Evolutionary conservation across 306 rosid species (phyloP).

Genomic region (Lathyrus oleraceus): DNA sequence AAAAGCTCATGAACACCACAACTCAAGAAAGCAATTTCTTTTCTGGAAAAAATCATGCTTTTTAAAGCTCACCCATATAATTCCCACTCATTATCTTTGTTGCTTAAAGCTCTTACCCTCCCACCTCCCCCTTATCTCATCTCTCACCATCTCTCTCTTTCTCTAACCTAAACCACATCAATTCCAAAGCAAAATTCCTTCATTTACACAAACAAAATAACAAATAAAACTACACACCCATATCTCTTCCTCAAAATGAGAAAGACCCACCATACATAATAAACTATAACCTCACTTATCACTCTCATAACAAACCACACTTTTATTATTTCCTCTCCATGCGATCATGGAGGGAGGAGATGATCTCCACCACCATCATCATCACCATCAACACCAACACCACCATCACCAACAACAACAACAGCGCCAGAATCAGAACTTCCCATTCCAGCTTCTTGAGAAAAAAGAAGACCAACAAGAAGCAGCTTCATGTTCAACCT

Average conservation of each 20-base stretch:
- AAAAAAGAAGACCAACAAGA: slow-evolving; percentile 73
- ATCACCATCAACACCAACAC: slow-evolving; percentile 30
- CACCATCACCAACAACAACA: slow-evolving; percentile 34
- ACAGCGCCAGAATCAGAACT: slow-evolving; percentile 57
- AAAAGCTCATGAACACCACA: slow-evolving; percentile 32
- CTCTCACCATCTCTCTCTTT: background rate
- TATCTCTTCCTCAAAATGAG: slow-evolving; percentile 34
- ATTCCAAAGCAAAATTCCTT: slow-evolving; percentile 41
- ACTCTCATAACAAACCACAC: background rate
- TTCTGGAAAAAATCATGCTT: slow-evolving; percentile 47
- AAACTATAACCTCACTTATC: slow-evolving; percentile 40
- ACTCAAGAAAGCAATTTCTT: slow-evolving; percentile 53
- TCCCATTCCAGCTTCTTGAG: slow-evolving; percentile 86
- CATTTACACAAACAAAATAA: slow-evolving; percentile 30
- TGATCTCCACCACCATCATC: slow-evolving; percentile 58
- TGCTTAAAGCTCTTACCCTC: slow-evolving; percentile 66
- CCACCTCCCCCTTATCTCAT: slow-evolving; percentile 28
- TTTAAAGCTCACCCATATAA: slow-evolving; percentile 80
- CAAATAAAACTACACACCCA: slow-evolving; percentile 27
- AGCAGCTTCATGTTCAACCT: slow-evolving; percentile 62
- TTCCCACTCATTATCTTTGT: slow-evolving; percentile 95
- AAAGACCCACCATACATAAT: slow-evolving; percentile 43
- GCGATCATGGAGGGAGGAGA: slow-evolving; percentile 91
- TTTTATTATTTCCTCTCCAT: slow-evolving; percentile 30
- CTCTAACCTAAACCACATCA: slow-evolving; percentile 36